Conservation (phyloP, 2,329 filamentous ascomycete species). For the Chalara sp. region DNA sequence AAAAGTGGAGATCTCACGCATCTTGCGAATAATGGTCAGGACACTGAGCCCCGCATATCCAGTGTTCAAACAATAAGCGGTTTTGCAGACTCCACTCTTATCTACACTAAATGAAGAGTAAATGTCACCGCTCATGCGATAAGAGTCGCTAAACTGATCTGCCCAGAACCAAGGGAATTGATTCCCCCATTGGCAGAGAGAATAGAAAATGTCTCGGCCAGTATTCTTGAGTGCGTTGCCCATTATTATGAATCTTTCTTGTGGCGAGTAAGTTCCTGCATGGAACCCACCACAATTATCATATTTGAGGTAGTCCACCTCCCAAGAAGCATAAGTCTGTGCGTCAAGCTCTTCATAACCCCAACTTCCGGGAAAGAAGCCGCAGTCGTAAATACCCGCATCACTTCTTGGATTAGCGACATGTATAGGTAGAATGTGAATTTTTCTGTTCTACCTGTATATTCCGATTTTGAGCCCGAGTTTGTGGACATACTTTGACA, state of each 20-base stretch:
- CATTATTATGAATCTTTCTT: conserved; percentile 6
- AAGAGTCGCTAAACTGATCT: conserved; percentile 18
- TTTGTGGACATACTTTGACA: conserved; percentile 12
- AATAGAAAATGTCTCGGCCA: conserved; percentile 12
- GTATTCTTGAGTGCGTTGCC: conserved; percentile 5
- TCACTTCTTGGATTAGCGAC: conserved; percentile 4
- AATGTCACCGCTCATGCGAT: conserved; percentile 25
- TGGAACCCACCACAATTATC: conserved; percentile 32
- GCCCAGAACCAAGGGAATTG: conserved; percentile 15
- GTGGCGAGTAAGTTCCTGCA: conserved; percentile 9
- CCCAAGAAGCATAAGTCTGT: conserved; percentile 39
- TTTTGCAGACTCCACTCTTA: conserved; percentile 21
- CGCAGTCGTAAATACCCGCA: conserved; percentile 31
- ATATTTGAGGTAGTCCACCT: conserved; percentile 41
- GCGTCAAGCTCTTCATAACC: conserved; percentile 44
- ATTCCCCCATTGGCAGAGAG: conserved; percentile 13
- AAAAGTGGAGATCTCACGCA: conserved; percentile 28
- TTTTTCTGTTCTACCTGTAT: conserved; percentile 26
- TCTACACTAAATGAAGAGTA: conserved; percentile 15
- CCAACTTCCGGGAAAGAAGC: conserved; percentile 31
- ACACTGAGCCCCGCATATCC: conserved; percentile 28
- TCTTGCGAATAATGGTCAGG: conserved; percentile 28
- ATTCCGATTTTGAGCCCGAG: conserved; percentile 34
- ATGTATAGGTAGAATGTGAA: conserved; percentile 9
- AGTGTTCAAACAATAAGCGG: conserved; percentile 29